phyloP scores from a whole-genome alignment of 148 eudicot species.

The Bassia scoparia region DNA sequence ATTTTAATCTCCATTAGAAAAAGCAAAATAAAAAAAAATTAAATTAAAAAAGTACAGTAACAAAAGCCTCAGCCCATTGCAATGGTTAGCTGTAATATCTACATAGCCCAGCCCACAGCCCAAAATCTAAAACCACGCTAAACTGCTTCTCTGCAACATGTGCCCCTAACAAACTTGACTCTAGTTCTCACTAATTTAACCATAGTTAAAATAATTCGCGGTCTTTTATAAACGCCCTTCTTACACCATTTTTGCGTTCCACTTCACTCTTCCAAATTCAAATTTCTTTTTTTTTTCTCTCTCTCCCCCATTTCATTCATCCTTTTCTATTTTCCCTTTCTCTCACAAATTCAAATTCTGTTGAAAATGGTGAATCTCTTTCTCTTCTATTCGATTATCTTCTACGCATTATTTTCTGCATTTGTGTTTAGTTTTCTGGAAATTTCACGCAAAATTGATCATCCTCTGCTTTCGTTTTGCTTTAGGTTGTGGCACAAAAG shows the following conservation, averaged over 20 bases:
- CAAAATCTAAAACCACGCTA: background rate
- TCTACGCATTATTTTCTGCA: background rate
- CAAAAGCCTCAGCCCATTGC: no score
- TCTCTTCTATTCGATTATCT: background rate
- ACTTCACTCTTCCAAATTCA: background rate
- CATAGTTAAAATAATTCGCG: background rate
- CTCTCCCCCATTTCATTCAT: background rate
- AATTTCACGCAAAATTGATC: background rate
- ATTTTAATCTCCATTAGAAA: no score
- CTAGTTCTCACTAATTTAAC: background rate
- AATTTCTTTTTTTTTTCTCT: background rate
- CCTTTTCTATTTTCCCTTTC: background rate
- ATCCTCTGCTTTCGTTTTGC: background rate
- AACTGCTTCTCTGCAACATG: background rate
- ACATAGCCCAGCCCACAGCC: background rate
- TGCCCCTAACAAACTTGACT: background rate
- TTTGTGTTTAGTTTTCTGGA: background rate
- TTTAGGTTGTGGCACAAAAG: conserved; percentile 68
- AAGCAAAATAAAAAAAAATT: no score
- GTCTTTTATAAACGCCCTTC: background rate
- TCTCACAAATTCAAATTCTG: background rate
- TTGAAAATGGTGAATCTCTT: conserved; percentile 15
- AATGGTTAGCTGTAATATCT: no score
- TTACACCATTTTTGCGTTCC: background rate
- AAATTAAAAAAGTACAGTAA: no score